Evolutionary conservation across 164 flowering plant species (phyloP).

Genomic region (Kingdonia uniflora): DNA sequence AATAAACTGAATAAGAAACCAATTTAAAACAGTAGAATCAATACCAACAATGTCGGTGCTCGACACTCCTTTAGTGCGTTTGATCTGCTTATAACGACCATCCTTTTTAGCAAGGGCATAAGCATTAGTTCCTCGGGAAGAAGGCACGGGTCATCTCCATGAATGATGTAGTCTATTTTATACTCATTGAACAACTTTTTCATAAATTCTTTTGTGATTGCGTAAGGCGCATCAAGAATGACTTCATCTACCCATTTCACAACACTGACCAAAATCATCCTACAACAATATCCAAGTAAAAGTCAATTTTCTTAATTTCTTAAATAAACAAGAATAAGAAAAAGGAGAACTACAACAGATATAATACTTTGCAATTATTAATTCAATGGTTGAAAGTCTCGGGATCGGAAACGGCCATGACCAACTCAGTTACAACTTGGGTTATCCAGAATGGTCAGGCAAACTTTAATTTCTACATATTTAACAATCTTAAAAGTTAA

Average conservation of each 20-base stretch:
- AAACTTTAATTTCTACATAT: too few relatives aligned
- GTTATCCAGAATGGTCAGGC: too few relatives aligned
- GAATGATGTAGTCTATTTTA: slow-evolving; percentile 88
- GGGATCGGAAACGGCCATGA: too few relatives aligned
- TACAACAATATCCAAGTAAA: slow-evolving; percentile 21
- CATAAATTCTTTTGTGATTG: slow-evolving; percentile 93
- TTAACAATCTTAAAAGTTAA: too few relatives aligned
- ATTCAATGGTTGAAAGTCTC: too few relatives aligned
- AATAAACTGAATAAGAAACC: too few relatives aligned
- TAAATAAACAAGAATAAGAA: too few relatives aligned
- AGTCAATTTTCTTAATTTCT: too few relatives aligned
- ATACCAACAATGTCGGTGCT: slow-evolving; percentile 99
- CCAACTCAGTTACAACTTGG: too few relatives aligned
- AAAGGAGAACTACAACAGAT: too few relatives aligned
- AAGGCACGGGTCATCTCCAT: slow-evolving; percentile 97
- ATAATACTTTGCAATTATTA: too few relatives aligned
- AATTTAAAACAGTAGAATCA: slow-evolving; percentile 11
- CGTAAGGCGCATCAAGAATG: slow-evolving; percentile 94
- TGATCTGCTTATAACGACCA: slow-evolving; percentile 96
- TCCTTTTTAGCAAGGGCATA: slow-evolving; percentile 96
- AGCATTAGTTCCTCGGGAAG: slow-evolving; percentile 98
- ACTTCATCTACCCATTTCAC: slow-evolving; percentile 99
- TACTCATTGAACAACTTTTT: slow-evolving; percentile 70
- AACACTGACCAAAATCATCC: slow-evolving; percentile 88
- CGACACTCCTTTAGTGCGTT: slow-evolving; percentile 98